Conservation (phyloP, 73 alveolate species). For the Durusdinium trenchii region DNA sequence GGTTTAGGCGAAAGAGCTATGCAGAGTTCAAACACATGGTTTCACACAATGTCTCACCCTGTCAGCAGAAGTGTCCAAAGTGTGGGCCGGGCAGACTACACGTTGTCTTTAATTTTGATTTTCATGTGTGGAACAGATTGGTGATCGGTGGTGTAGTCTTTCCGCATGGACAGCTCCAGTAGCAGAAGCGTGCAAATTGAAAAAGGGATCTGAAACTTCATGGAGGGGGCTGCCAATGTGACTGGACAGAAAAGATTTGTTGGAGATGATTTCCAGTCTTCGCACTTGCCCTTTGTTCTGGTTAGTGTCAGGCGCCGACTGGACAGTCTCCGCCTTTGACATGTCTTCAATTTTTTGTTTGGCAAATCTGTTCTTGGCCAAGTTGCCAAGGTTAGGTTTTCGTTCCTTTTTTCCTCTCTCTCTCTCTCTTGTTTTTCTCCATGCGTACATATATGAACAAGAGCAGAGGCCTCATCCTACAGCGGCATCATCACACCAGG, state of each 20-base stretch:
- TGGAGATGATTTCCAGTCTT: background rate
- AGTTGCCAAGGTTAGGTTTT: too few relatives aligned
- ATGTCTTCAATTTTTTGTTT: too few relatives aligned
- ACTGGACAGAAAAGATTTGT: too few relatives aligned
- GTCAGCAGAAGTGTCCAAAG: too few relatives aligned
- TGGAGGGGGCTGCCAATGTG: too few relatives aligned
- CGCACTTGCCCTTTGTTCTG: background rate
- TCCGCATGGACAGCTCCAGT: background rate
- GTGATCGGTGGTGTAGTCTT: background rate
- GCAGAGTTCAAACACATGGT: background rate
- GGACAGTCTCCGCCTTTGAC: background rate
- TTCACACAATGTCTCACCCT: background rate
- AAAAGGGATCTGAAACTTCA: too few relatives aligned
- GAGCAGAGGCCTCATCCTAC: slow-evolving; percentile 56
- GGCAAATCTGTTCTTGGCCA: too few relatives aligned
- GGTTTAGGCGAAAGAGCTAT: background rate
- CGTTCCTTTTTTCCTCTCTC: too few relatives aligned
- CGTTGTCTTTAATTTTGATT: background rate
- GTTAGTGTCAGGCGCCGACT: background rate
- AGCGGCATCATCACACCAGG: slow-evolving; percentile 67
- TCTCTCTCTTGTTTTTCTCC: too few relatives aligned
- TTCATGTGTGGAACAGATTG: background rate
- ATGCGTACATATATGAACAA: background rate
- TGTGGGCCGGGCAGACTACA: background rate
- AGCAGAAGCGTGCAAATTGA: too few relatives aligned